A percentile compares a stretch with the other conserved stretches of the same genome.
phyloP scores from a whole-genome alignment of 495 filamentous ascomycete species.

The Trichoderma asperelloides region DNA sequence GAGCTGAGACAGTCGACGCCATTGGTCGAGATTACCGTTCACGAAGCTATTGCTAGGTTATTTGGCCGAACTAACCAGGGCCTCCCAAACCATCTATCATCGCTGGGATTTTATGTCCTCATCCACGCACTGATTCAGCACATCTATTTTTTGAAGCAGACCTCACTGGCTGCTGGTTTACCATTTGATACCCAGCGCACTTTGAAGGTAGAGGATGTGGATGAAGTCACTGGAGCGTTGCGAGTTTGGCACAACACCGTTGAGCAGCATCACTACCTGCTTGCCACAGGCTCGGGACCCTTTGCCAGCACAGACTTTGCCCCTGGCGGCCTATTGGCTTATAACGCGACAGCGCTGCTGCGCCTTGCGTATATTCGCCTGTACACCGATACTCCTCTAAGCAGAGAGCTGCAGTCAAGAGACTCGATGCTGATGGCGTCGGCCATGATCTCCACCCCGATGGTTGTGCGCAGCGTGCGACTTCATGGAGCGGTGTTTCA shows the following conservation, averaged over 20 bases:
- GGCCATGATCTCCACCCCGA: constrained; percentile 48
- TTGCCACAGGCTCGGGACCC: constrained; percentile 27
- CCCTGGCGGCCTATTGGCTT: constrained; percentile 52
- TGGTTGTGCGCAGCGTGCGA: constrained; percentile 46
- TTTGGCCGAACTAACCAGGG: constrained; percentile 37
- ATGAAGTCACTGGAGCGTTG: constrained; percentile 49
- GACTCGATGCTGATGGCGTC: constrained; percentile 52
- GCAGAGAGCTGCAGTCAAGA: constrained; percentile 52
- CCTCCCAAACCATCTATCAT: constrained; percentile 45
- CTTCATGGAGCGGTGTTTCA: constrained; percentile 55
- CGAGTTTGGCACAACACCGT: constrained; percentile 55
- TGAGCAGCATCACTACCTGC: constrained; percentile 41
- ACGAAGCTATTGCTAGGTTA: constrained; percentile 39
- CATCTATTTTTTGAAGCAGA: constrained; percentile 58
- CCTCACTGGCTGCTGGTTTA: constrained; percentile 36
- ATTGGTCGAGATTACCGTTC: constrained; percentile 37
- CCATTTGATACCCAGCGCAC: constrained; percentile 36
- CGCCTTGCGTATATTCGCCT: constrained; percentile 59
- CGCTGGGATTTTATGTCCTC: constrained; percentile 57
- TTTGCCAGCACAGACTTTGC: constrained; percentile 30
- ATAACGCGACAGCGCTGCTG: constrained; percentile 57
- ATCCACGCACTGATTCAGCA: constrained; percentile 63
- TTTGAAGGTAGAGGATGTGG: constrained; percentile 45
- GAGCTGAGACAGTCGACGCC: constrained; percentile 34
- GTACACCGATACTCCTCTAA: constrained; percentile 56